These are phyloP conservation scores for Hypoxylon sp. DNA, from an alignment of 2,329 filamentous ascomycete species.

Conservation along the genomic window DNA sequence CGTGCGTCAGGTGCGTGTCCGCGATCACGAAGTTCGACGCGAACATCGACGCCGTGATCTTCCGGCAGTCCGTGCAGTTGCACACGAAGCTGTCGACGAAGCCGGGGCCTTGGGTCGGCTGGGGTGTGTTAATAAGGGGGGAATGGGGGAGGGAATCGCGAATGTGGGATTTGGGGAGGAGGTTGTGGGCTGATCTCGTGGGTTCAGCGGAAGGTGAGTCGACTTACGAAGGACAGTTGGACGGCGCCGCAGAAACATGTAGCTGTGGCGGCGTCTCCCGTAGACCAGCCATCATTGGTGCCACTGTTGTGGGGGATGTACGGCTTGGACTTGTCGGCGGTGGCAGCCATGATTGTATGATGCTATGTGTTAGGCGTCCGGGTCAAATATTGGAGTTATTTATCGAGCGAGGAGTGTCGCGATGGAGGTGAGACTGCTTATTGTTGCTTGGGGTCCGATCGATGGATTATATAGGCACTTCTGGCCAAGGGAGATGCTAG, in stretches of 20 bases:
- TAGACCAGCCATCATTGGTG: constrained; percentile 62
- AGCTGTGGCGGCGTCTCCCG: constrained; percentile 65
- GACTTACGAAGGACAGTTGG: constrained; percentile 66
- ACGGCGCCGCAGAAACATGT: constrained; percentile 72
- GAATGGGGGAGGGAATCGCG: not conserved
- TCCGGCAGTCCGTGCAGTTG: constrained; percentile 73
- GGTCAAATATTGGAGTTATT: not conserved
- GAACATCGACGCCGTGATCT: constrained; percentile 74
- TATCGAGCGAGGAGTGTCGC: not conserved
- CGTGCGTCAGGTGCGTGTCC: constrained; percentile 61
- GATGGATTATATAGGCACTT: constrained; percentile 16
- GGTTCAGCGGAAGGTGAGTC: not conserved
- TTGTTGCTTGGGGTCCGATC: not conserved
- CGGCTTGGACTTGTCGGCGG: constrained; percentile 42
- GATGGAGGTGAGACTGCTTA: not conserved
- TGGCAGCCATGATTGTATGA: constrained; percentile 23
- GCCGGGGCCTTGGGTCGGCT: constrained; percentile 63
- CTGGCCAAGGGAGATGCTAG: not conserved
- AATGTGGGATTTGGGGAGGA: not conserved
- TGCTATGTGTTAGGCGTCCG: not conserved
- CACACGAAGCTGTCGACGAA: constrained; percentile 69
- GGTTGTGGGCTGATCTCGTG: not conserved
- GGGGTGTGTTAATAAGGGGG: not conserved
- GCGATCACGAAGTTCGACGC: constrained; percentile 69
- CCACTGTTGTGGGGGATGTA: constrained; percentile 57